These are phyloP conservation scores for Leucoagaricus sp. DNA, from an alignment of 1,284 basidiomycete genomes.

Conservation along the genomic window DNA sequence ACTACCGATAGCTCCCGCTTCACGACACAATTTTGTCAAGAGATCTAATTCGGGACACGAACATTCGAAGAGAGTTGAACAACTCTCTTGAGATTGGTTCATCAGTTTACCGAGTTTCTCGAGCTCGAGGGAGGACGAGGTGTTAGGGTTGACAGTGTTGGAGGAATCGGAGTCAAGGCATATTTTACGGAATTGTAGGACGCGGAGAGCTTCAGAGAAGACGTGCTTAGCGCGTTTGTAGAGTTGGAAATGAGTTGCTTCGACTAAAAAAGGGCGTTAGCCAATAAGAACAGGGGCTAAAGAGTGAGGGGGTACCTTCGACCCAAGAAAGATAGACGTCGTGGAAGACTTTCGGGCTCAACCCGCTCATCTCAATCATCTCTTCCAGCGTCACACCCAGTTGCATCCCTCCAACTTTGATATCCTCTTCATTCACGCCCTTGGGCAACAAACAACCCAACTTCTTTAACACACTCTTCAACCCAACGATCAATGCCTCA, in stretches of 20 bases:
- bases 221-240: constrained; percentile 82
- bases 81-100: constrained; percentile 77
- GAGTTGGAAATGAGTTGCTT: constrained; percentile 76
- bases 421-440: constrained; percentile 21
- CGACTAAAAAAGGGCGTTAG: constrained; percentile 48
- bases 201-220: constrained; percentile 75
- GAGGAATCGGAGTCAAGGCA: constrained; percentile 44
- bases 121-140: constrained; percentile 28
- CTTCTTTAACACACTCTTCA: constrained; percentile 50
- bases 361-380: constrained; percentile 68
- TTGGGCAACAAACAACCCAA: constrained; percentile 56
- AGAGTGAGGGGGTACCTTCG: constrained; percentile 52
- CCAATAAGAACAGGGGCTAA: neutral
- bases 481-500: constrained; percentile 44
- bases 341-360: constrained; percentile 57
- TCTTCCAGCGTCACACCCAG: constrained; percentile 68
- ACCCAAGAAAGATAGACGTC: constrained; percentile 77
- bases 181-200: constrained; percentile 69
- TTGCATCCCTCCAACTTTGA: neutral
- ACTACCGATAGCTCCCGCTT: constrained; percentile 77
- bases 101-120: constrained; percentile 70
- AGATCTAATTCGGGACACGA: constrained; percentile 79
- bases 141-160: too few relatives aligned
- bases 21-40: constrained; percentile 59
- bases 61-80: constrained; percentile 71